These are phyloP conservation scores for Daedaleopsis nitida DNA, from an alignment of 768 basidiomycete species.

Conservation along the genomic window DNA sequence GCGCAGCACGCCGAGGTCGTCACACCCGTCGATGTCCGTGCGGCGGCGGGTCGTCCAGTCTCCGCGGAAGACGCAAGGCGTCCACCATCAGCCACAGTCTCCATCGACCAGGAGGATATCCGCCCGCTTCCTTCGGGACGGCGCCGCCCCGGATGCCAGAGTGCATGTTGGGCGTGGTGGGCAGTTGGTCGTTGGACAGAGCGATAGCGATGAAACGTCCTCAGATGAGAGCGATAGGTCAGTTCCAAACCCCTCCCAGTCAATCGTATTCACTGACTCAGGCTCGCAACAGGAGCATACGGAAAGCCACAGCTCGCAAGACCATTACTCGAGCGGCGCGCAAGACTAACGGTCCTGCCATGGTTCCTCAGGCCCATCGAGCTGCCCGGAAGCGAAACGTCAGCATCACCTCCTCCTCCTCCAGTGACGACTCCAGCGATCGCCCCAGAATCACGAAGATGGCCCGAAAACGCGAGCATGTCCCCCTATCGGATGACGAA, in stretches of 20 bases:
- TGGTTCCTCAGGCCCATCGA: background rate
- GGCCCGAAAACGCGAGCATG: conserved; percentile 5
- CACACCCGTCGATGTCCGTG: conserved; percentile 11
- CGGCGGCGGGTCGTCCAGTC: conserved; percentile 6
- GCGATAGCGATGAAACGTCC: background rate
- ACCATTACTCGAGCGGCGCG: background rate
- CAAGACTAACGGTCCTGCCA: background rate
- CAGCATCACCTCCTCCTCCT: background rate
- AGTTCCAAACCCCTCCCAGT: too few species aligned
- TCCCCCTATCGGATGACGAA: conserved; percentile 11
- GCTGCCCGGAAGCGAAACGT: background rate
- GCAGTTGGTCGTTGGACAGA: background rate
- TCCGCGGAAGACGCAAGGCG: conserved; percentile 5
- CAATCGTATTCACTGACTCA: too few species aligned
- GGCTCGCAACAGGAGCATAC: background rate
- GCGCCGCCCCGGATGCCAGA: background rate
- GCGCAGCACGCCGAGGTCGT: background rate
- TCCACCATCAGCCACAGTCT: background rate
- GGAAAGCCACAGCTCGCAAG: background rate
- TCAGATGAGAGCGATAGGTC: background rate
- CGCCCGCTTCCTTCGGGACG: background rate
- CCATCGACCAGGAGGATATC: background rate
- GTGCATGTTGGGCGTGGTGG: background rate
- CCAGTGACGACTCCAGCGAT: background rate
- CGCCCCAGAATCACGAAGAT: background rate